Evolutionary conservation across 495 filamentous ascomycete species (phyloP).

Genomic region (Aspergillus coremiiformis): DNA sequence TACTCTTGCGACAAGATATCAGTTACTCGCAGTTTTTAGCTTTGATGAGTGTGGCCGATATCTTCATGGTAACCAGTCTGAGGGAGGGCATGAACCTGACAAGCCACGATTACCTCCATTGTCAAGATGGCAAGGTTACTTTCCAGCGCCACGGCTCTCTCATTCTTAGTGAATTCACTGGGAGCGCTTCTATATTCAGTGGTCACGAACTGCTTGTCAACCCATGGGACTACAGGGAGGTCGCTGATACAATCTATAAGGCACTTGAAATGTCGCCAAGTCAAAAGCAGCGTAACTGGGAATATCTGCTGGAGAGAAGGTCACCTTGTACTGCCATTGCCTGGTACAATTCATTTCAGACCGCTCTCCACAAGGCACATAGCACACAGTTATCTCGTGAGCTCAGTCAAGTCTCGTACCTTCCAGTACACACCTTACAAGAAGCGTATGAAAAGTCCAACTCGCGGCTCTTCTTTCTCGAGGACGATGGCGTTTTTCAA

Average conservation of each 20-base stretch:
- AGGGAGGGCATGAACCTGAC: conserved; percentile 91
- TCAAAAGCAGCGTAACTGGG: conserved; percentile 65
- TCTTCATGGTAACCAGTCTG: conserved; percentile 78
- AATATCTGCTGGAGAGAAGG: conserved; percentile 59
- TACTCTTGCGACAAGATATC: conserved; percentile 87
- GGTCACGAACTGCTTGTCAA: conserved; percentile 67
- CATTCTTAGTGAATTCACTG: conserved; percentile 92
- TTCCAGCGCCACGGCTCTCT: conserved; percentile 72
- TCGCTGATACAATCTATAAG: conserved; percentile 66
- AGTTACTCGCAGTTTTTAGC: conserved; percentile 79
- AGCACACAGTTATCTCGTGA: conserved; percentile 64
- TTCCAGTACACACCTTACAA: conserved; percentile 52
- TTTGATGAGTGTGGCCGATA: conserved; percentile 71
- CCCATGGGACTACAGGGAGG: conserved; percentile 81
- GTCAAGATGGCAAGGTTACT: conserved; percentile 63
- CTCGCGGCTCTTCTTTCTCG: conserved; percentile 68
- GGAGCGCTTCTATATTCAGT: conserved; percentile 72
- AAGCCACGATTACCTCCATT: conserved; percentile 78
- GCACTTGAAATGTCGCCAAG: conserved; percentile 67
- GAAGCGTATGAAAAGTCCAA: conserved; percentile 52
- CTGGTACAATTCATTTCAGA: conserved; percentile 61
- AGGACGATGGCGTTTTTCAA: conserved; percentile 73
- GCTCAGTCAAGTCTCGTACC: conserved; percentile 60
- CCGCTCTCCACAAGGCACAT: conserved; percentile 51
- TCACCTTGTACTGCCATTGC: conserved; percentile 64